These are phyloP conservation scores for Talaromyces sp. DNA, from an alignment of 2,329 filamentous ascomycete genomes.

Conservation along the genomic window DNA sequence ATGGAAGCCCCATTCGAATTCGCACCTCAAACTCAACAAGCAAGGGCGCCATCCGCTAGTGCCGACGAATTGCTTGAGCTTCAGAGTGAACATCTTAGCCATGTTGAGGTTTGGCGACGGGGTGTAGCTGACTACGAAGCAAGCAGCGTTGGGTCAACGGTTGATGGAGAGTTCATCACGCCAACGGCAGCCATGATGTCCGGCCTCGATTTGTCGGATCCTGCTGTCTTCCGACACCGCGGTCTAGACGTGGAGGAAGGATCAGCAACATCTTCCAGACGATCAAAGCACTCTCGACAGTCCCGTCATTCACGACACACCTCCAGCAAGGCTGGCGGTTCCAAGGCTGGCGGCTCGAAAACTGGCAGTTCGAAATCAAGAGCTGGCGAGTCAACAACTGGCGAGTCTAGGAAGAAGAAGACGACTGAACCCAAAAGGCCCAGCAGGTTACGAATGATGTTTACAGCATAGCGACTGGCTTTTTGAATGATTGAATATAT, in stretches of 20 bases:
- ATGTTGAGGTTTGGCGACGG: conserved; percentile 63
- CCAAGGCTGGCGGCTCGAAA: neutral
- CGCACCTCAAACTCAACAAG: neutral
- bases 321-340: neutral
- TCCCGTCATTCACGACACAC: conserved; percentile 26
- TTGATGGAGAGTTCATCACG: conserved; percentile 66
- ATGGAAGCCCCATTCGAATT: neutral
- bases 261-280: conserved; percentile 37
- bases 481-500: neutral
- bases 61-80: conserved; percentile 60
- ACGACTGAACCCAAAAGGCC: conserved; percentile 17
- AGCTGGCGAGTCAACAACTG: conserved; percentile 3
- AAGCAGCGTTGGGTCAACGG: conserved; percentile 57
- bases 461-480: conserved; percentile 26
- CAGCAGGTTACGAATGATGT: conserved; percentile 35
- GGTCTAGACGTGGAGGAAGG: conserved; percentile 30
- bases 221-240: conserved; percentile 22
- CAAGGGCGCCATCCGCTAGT: conserved; percentile 30
- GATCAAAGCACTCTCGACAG: conserved; percentile 24
- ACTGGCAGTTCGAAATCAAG: neutral
- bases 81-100: conserved; percentile 51
- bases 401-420: conserved; percentile 16
- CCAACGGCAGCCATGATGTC: conserved; percentile 54
- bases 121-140: conserved; percentile 61
- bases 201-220: conserved; percentile 41